Evolutionary conservation across 768 basidiomycete species (phyloP).

Genomic region (Boletellus emodensis): DNA sequence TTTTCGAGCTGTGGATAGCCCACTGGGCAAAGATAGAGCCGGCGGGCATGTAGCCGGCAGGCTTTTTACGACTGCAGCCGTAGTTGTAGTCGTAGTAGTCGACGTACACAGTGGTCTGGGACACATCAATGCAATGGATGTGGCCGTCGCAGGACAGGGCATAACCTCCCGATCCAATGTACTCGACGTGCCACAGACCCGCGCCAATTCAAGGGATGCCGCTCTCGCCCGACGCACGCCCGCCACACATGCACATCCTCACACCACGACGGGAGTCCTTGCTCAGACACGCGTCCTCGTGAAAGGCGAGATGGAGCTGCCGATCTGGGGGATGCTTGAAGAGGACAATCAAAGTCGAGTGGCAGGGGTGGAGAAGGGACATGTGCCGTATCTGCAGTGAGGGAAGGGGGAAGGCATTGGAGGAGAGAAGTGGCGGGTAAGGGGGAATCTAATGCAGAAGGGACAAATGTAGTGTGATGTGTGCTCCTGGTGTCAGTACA

Average conservation of each 20-base stretch:
- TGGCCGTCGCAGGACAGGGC: no score
- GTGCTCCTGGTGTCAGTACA: no score
- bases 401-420: constrained; percentile 74
- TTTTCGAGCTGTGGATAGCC: no score
- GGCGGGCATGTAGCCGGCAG: no score
- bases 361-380: constrained; percentile 50
- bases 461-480: constrained; percentile 52
- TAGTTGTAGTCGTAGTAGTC: no score
- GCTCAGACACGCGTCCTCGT: constrained; percentile 41
- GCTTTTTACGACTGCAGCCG: no score
- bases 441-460: constrained; percentile 85
- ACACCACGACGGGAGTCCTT: constrained; percentile 57
- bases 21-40: no score
- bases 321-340: constrained; percentile 84
- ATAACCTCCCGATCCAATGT: constrained; percentile 53
- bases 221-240: constrained; percentile 10
- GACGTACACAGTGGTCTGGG: no score
- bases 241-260: constrained; percentile 59
- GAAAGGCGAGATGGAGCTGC: constrained; percentile 86
- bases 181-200: constrained; percentile 68
- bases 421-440: constrained; percentile 63
- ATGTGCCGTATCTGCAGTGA: constrained; percentile 74
- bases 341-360: constrained; percentile 37
- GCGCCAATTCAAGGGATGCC: constrained; percentile 62
- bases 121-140: no score